Evolutionary conservation across 306 rosid species (phyloP), one percentile per base, ranked within the genome.

Genomic region (Cucumis hystrix): DNA sequence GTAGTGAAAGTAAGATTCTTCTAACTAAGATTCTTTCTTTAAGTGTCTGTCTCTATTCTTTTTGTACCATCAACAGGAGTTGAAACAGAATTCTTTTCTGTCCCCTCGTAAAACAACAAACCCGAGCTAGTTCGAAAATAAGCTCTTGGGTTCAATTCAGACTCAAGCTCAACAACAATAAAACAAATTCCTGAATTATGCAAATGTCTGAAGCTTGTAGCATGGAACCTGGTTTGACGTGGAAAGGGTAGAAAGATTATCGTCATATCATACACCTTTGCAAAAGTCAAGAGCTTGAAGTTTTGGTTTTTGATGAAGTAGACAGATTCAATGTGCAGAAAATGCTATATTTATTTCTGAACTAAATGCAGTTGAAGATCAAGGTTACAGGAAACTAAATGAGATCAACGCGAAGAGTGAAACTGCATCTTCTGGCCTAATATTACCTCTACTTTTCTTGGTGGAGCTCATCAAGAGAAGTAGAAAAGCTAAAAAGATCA

Each of bases 401-500:
- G n/a, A 35, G 43, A 77, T 13, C 16, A 25, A 17, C 35, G 20
- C 1, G 58, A 64, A n/a, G 18, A 10, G 41, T 10, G 40, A 17
- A 15, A 33, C 35, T 17, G 45, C 45, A 15, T 64, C 64, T 51
- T 52, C 56, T 37, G 43, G 49, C 39, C 60, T 41, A 12, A 65
- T 40, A 58, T 56, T n/a, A 30, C 52, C 70, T 25, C 77, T 70
- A 41, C 68, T 79, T 80, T 61, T 81, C 80, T 21, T 54, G 83
- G 47, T 74, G 59, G n/a, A 49, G 13, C 63, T 81, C 84, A 4
- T 83, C 81, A 43, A 79, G 87, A 67, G 79, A 63, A n/a, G 55
- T 64, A 62, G 88, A 81, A 43, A 87, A 81, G 61, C 86, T 78
- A 23, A 13, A 82, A 78, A 68, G 54, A 40, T 82, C 63, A 43